Base-by-base conservation (phyloP, 2,329 filamentous ascomycete species). In the Cladosporium sp. region DNA sequence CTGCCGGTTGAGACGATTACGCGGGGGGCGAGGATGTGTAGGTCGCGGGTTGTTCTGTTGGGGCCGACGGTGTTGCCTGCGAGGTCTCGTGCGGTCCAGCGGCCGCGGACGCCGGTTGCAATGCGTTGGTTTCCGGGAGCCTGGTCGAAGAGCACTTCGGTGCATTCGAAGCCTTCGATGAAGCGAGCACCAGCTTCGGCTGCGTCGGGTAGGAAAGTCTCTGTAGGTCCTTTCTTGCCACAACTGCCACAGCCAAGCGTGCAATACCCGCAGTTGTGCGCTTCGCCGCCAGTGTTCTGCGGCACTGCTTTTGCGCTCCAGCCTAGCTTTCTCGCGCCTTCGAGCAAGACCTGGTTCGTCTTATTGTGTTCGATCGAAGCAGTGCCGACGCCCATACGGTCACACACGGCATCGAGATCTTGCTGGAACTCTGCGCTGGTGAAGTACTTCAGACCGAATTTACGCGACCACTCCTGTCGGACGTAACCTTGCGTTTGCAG, bases 1-100 rank as follows among this genome's bases (percentile, higher is more conserved):
- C 90, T 86, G 5, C 94, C 93, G 26, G 86, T 86, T 0, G 91
- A 87, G n/a, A 96, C 78, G 56, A 97, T 86, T 13, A 96, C 90
- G 72, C 88, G 90, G 77, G 91, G 92, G 1, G 93, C 92, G 71
- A 86, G 91, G 73, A 97, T 85, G 48, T 88, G 81, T 8, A 97
- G 83, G 67, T 87, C 83, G 43, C 89, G 84, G 58, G 79, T 84
- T 1, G 73, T 80, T 6, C 86, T 80, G 1, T 83, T 81, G 0
- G 80, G 77, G 13, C 84, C 84, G 58, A 85, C 80, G 0, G 89
- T 79, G 3, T 84, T 83, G 13, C 89, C 87, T 23, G 85, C 79
- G 48, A 81, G 80, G 70, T 92, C 91, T 66, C 91, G 85, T 0
- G 90, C 89, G 3, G 84, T 87, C 93, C 92, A 97, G 7, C 81